Evolutionary conservation across 2,329 filamentous ascomycete species (phyloP), one percentile per base, ranked within the genome.

Genomic region (Huntiella omanensis): DNA sequence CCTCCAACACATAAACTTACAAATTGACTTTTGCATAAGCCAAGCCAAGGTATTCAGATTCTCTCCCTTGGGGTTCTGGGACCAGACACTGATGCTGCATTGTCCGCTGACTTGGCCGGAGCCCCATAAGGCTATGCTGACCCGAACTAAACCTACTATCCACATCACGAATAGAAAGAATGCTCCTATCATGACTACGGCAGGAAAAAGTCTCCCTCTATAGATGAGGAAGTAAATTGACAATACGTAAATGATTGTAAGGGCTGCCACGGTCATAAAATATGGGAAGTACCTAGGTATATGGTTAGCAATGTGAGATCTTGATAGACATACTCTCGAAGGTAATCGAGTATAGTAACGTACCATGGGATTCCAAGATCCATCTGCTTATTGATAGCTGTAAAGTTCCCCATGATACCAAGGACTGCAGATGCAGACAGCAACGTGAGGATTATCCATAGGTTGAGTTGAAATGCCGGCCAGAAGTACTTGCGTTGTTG

Each of bases 101-200:
- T 71, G 73, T 40, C 64, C 63, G 55, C 68, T 73, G n/a, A 81
- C 69, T 28, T 65, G 68, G 6, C 72, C 73, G 2, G 59, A 54
- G 0, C 77, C 75, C 68, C 74, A 81, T 1, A 81, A 68, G 60
- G 80, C 68, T 46, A 80, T 69, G 12, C 67, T 67, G 4, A 75
- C 63, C 38, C 78, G 71, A 40, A 81, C 66, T 6, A 81, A 62
- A 0, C 76, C 77, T 33, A 78, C 73, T 34, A 80, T 62, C 75
- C 75, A 81, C n/a, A 81, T 61, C 2, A 80, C 65, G 50, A 80
- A 79, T 47, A 80, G 64, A 52, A 80, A 68, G 55, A 80, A 79
- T 40, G 69, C 69, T 49, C 75, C 75, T 15, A 80, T 68, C 62
- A 76, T 71, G 56, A 76, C 72, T 54, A 76, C 73, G 40, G 69